phyloP scores from a whole-genome alignment of 148 eudicot species.

The Salicornia ramosissima region DNA sequence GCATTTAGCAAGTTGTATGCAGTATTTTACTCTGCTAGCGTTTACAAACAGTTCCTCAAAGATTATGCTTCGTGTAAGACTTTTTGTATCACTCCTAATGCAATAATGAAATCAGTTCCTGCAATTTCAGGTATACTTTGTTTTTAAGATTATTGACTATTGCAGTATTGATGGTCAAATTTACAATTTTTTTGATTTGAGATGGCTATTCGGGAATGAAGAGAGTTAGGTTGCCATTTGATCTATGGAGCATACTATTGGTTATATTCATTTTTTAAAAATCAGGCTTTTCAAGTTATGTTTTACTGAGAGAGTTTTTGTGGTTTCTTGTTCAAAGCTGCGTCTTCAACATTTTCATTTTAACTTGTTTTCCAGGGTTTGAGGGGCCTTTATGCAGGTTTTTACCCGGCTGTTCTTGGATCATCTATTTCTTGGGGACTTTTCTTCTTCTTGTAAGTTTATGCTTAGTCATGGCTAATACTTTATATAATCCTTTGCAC shows the following conservation, averaged over 20 bases:
- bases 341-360: neutral
- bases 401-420: slow-evolving; percentile 87
- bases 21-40: neutral
- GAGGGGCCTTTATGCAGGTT: slow-evolving; percentile 94
- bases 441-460: slow-evolving; percentile 91
- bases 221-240: neutral
- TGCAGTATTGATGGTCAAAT: neutral
- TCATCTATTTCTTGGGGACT: slow-evolving; percentile 96
- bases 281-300: neutral
- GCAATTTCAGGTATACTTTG: neutral
- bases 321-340: neutral
- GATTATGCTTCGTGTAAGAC: neutral
- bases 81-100: neutral
- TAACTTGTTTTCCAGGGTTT: slow-evolving; percentile 50
- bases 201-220: neutral
- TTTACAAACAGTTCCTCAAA: too few relatives aligned
- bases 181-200: neutral
- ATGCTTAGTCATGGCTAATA: neutral
- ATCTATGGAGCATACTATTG: neutral
- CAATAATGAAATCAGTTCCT: neutral
- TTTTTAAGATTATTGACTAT: neutral
- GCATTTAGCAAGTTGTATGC: too few relatives aligned
- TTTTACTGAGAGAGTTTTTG: too few relatives aligned
- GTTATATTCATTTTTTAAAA: neutral
- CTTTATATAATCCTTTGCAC: neutral